These are phyloP conservation scores for Cladosporium sp. DNA, from an alignment of 2,329 filamentous ascomycete genomes.

Conservation along the genomic window DNA sequence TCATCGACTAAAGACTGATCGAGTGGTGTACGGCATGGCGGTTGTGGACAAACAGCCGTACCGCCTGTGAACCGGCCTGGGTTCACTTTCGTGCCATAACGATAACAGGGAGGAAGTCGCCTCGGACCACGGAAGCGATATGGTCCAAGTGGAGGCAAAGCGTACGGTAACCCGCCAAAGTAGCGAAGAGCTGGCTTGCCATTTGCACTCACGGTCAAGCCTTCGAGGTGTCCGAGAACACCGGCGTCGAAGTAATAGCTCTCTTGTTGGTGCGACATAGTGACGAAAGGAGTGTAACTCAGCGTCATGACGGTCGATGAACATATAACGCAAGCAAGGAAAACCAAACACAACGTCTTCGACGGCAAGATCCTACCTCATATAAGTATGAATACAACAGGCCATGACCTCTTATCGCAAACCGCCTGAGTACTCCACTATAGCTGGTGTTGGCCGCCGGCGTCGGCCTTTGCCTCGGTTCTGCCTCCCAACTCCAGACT, in stretches of 20 bases:
- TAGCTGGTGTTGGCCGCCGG: not conserved
- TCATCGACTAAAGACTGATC: slow-evolving; percentile 40
- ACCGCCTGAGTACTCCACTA: not conserved
- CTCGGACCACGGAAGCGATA: slow-evolving; percentile 49
- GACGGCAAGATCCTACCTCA: not conserved
- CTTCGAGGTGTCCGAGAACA: slow-evolving; percentile 47
- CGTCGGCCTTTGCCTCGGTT: not conserved
- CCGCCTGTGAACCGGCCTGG: slow-evolving; percentile 44
- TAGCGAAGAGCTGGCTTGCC: slow-evolving; percentile 43
- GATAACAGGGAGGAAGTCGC: slow-evolving; percentile 44
- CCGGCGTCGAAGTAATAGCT: slow-evolving; percentile 36
- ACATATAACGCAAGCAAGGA: no score
- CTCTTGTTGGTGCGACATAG: slow-evolving; percentile 15
- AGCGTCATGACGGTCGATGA: not conserved
- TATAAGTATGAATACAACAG: not conserved
- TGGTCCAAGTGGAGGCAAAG: slow-evolving; percentile 44
- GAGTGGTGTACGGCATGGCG: slow-evolving; percentile 25
- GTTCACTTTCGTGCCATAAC: slow-evolving; percentile 47
- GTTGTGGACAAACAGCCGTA: slow-evolving; percentile 50
- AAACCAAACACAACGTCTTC: not conserved
- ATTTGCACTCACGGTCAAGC: slow-evolving; percentile 39
- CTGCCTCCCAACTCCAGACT: not conserved
- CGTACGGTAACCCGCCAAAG: slow-evolving; percentile 55
- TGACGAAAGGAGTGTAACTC: not conserved
- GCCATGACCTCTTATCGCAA: not conserved